Evolutionary conservation across 73 alveolate genomes (phyloP), one percentile per base, ranked within the genome.

Genomic region (Symbiodinium natans): DNA sequence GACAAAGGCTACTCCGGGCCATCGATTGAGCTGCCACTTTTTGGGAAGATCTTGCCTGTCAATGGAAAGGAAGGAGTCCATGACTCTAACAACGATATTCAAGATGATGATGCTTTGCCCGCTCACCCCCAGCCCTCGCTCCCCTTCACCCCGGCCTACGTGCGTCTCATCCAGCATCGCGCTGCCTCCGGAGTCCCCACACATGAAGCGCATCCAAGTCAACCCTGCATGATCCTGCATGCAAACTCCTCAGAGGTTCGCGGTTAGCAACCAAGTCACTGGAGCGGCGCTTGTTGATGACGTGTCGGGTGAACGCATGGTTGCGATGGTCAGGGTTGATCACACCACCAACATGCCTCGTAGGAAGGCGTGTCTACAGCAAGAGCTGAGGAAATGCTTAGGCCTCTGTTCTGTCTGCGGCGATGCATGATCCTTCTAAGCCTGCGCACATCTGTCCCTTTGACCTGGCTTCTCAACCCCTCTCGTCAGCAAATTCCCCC

Each of bases 281-380:
- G 52, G 73, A 39, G 80, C 88, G 87, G 19, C 97, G 97, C 88
- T 71, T 90, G 54, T 13, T 39, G 54, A 68, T 29, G 36, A 90
- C 88, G 77, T 90, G 80, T 77, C 33, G 27, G 41, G n/a, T 13
- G 56, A 90, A 90, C 40, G 83, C 88, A n/a, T 21, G 19, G 54
- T 90, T 68, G 25, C 97, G 97, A 3, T 68, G 89, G 52, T 90
- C 97, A 52, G 97, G 97, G 23, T 90, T 68, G 40, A 90, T 90
- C 68, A 68, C 97, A 19, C 97, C 80, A 39, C 97, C 97, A 84
- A 90, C 80, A 71, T 85, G 71, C 97, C 97, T 90, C 34, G 21
- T 9, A 23, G 33, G 27, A 31, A 29, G 84, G 59, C 63, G 17
- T 48, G 23, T 48, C 63, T n/a, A n/a, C n/a, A n/a, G n/a, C n/a